A percentile compares a stretch with the other conserved stretches of the same genome.
These are phyloP conservation scores for Glebionis coronaria DNA, from an alignment of 129 eudicot genomes.

Conservation along the genomic window DNA sequence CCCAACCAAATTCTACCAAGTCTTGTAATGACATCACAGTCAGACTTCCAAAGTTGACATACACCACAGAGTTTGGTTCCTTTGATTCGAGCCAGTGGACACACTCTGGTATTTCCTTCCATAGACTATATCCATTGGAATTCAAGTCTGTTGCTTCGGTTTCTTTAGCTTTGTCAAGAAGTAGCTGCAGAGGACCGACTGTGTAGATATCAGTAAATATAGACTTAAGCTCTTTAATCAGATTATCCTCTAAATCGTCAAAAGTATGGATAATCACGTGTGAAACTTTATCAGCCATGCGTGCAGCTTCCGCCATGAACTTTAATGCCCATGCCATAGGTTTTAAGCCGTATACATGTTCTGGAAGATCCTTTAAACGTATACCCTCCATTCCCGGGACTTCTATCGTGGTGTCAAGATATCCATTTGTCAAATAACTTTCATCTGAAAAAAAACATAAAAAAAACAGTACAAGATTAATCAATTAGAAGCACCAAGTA, in stretches of 20 bases:
- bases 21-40: conserved; percentile 22
- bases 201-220: conserved; percentile 18
- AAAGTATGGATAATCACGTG: conserved; percentile 29
- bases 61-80: conserved; percentile 28
- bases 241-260: conserved; percentile 18
- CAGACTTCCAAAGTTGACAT: conserved; percentile 41
- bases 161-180: conserved; percentile 4
- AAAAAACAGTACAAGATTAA: not conserved
- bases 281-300: conserved; percentile 14
- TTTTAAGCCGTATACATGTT: not conserved
- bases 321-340: not conserved
- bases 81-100: conserved; percentile 32
- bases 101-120: conserved; percentile 34
- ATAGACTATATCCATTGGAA: conserved; percentile 27
- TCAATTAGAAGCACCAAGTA: not conserved
- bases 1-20: conserved; percentile 30
- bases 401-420: conserved; percentile 9
- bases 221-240: conserved; percentile 20
- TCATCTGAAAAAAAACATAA: conserved; percentile 26
- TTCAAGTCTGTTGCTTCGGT: not conserved
- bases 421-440: conserved; percentile 26
- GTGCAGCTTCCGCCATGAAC: conserved; percentile 10
- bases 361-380: conserved; percentile 31
- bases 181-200: conserved; percentile 28
- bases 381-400: conserved; percentile 31